Evolutionary conservation across 2,329 filamentous ascomycete species (phyloP).

Genomic region (Rhynchosporium graminicola): DNA sequence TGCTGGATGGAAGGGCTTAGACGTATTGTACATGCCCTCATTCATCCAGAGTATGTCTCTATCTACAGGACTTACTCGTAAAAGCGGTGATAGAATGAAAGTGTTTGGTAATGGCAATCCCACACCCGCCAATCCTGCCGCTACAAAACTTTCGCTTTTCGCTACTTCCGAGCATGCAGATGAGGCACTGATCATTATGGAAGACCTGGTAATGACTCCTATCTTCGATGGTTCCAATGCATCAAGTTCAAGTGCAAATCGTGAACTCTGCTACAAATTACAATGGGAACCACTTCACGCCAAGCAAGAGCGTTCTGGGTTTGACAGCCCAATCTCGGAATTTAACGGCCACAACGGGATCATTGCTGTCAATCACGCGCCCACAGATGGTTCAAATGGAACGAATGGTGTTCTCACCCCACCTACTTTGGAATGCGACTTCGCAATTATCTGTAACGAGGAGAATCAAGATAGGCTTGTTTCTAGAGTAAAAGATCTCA

Average conservation of each 20-base stretch:
- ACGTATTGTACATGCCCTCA: conserved; percentile 48
- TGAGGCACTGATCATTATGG: conserved; percentile 43
- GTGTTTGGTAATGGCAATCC: conserved; percentile 44
- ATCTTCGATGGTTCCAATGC: conserved; percentile 43
- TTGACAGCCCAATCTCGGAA: conserved; percentile 8
- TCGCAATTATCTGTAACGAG: conserved; percentile 46
- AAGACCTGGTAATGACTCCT: conserved; percentile 45
- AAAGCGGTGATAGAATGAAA: conserved; percentile 40
- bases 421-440: conserved; percentile 34
- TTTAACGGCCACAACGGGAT: conserved; percentile 1
- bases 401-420: conserved; percentile 11
- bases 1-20: conserved; percentile 38
- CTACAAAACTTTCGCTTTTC: conserved; percentile 44
- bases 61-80: conserved; percentile 38
- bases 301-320: neutral
- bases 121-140: conserved; percentile 37
- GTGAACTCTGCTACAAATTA: conserved; percentile 50
- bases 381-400: neutral
- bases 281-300: conserved; percentile 46
- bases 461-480: conserved; percentile 40
- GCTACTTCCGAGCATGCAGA: conserved; percentile 38
- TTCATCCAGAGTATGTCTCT: conserved; percentile 45
- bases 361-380: neutral
- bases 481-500: conserved; percentile 41
- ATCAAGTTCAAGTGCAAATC: conserved; percentile 33